Evolutionary conservation across 2,329 filamentous ascomycete genomes (phyloP).

Genomic region (Alternaria ventricosa): DNA sequence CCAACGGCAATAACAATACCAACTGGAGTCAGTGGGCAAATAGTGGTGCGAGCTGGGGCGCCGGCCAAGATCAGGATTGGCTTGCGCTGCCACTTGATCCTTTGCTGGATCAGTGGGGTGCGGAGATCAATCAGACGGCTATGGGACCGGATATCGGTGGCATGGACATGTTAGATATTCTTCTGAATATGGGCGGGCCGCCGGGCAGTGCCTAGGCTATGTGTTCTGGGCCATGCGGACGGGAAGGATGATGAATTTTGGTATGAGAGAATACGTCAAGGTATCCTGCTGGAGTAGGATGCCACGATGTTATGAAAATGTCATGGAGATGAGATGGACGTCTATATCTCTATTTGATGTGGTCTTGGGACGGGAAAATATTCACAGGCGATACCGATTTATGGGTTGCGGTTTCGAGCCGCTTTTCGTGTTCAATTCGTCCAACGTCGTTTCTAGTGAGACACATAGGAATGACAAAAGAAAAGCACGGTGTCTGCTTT

Average conservation of each 20-base stretch:
- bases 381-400: neutral
- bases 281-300: neutral
- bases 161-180: conserved; percentile 58
- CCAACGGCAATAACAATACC: conserved; percentile 11
- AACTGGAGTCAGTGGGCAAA: conserved; percentile 33
- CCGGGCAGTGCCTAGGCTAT: conserved; percentile 22
- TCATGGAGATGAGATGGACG: neutral
- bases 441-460: neutral
- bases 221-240: neutral
- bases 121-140: conserved; percentile 62
- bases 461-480: neutral
- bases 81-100: conserved; percentile 67
- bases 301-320: neutral
- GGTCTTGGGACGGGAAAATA: neutral
- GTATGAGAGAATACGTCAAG: neutral
- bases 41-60: conserved; percentile 25
- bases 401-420: neutral
- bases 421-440: neutral
- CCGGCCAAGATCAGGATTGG: conserved; percentile 60
- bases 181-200: conserved; percentile 50
- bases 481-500: neutral
- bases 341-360: neutral
- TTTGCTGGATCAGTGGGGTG: conserved; percentile 63
- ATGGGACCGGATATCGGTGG: conserved; percentile 70
- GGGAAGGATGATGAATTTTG: neutral